Evolutionary conservation across 345 rosid genomes (phyloP).

Genomic region (Mercurialis annua): DNA sequence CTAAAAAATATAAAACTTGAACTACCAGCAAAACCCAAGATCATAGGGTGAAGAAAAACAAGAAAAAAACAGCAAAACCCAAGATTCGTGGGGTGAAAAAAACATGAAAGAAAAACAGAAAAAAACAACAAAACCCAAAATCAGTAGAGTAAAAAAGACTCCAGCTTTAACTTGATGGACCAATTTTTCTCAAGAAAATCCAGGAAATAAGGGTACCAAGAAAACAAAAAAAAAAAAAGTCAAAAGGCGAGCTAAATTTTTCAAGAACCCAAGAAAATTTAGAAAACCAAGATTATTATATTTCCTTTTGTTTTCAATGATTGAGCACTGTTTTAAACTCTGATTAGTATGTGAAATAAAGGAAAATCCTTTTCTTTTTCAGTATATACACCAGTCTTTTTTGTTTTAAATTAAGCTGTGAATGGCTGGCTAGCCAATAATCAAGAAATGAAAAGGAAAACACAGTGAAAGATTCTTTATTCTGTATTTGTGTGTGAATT

Average conservation of each 20-base stretch:
- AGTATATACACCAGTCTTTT: not conserved
- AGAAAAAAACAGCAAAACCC: not conserved
- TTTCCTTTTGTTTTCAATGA: slow-evolving; percentile 40
- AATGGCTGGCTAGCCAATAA: not conserved
- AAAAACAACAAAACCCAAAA: not conserved
- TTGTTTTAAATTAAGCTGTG: not conserved
- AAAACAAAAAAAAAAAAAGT: slow-evolving; percentile 20
- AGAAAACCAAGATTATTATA: slow-evolving; percentile 14
- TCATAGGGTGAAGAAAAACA: not conserved
- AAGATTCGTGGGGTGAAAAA: not conserved
- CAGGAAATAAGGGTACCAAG: slow-evolving; percentile 4
- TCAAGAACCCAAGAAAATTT: slow-evolving; percentile 12
- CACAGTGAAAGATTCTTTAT: not conserved
- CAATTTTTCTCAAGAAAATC: slow-evolving; percentile 5
- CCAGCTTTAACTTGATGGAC: not conserved
- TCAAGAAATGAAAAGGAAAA: not conserved
- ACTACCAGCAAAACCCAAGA: no score
- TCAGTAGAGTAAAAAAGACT: not conserved
- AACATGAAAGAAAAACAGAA: not conserved
- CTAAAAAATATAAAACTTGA: not conserved
- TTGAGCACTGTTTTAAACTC: slow-evolving; percentile 28
- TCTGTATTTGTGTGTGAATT: not conserved
- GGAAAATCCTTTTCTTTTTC: not conserved
- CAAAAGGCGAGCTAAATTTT: slow-evolving; percentile 20
- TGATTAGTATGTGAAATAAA: slow-evolving; percentile 22